Percentiles rank a stretch among this genome's conserved stretches.
Conservation (phyloP, 305 asterid species). For the Solanum aculeatissimum region DNA sequence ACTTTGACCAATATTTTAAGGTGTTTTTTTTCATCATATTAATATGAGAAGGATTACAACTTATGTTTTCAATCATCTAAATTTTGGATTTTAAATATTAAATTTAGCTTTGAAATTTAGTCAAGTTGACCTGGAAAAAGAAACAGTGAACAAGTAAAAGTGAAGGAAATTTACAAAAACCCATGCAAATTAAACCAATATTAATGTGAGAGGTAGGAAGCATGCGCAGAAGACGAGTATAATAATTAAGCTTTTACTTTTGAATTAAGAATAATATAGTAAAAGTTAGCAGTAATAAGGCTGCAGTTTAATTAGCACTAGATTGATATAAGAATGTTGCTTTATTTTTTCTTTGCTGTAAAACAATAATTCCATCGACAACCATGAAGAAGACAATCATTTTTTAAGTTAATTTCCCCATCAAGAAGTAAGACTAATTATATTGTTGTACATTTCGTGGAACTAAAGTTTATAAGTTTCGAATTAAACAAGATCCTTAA, state of each 20-base stretch:
- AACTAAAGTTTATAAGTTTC: background rate
- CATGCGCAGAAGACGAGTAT: slow-evolving; percentile 12
- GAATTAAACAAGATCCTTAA: no score
- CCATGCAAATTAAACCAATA: background rate
- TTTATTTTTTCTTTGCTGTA: background rate
- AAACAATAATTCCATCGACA: background rate
- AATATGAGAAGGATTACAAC: no score
- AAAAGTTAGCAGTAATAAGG: slow-evolving; percentile 8
- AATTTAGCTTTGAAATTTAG: no score
- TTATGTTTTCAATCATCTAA: no score
- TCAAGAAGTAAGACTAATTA: background rate
- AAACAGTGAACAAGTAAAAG: no score
- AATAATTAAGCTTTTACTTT: slow-evolving; percentile 5
- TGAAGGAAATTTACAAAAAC: background rate
- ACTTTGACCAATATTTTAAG: no score
- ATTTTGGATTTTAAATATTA: no score
- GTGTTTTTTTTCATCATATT: no score
- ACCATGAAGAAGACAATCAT: background rate
- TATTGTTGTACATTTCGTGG: no score
- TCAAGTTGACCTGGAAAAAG: no score
- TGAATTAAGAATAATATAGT: background rate
- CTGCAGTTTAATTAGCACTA: background rate
- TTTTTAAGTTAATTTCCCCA: background rate
- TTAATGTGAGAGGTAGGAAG: background rate
- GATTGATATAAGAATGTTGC: background rate